A percentile compares a stretch with the other conserved stretches of the same genome.
Conservation (phyloP, 805 yeast species). For the Barnettozyma salicaria region DNA sequence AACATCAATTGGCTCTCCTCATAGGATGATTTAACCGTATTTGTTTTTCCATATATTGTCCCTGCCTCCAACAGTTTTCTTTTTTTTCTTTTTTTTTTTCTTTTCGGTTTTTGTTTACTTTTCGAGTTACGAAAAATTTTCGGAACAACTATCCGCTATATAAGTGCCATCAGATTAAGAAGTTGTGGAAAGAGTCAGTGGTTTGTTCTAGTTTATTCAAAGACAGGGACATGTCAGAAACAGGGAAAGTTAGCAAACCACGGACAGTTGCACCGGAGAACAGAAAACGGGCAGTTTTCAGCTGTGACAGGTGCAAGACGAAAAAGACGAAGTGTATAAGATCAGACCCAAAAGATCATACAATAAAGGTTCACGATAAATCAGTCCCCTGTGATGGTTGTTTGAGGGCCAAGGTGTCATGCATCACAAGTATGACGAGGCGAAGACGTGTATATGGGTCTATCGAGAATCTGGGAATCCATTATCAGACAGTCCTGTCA, state of each 20-base stretch:
- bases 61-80: too few species aligned
- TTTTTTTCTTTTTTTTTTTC: not conserved
- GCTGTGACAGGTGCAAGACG: conserved; percentile 41
- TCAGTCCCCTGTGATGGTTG: conserved; percentile 37
- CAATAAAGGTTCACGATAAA: conserved; percentile 26
- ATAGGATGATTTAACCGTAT: too few species aligned
- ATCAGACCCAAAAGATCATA: conserved; percentile 26
- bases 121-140: not conserved
- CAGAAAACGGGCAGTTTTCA: conserved; percentile 37
- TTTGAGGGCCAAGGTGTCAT: conserved; percentile 31
- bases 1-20: too few species aligned
- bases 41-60: not conserved
- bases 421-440: conserved; percentile 38
- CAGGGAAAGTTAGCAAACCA: conserved; percentile 23
- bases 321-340: conserved; percentile 40
- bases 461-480: conserved; percentile 37
- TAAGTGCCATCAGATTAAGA: too few species aligned
- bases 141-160: not conserved
- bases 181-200: too few species aligned
- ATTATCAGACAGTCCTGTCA: conserved; percentile 36
- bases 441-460: conserved; percentile 38
- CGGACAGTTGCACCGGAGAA: conserved; percentile 34
- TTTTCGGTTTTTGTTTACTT: conserved; percentile 1
- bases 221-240: not conserved
- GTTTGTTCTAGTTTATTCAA: not conserved